Evolutionary conservation across 768 basidiomycete species (phyloP).

Genomic region (Leccinum sublutescens): DNA sequence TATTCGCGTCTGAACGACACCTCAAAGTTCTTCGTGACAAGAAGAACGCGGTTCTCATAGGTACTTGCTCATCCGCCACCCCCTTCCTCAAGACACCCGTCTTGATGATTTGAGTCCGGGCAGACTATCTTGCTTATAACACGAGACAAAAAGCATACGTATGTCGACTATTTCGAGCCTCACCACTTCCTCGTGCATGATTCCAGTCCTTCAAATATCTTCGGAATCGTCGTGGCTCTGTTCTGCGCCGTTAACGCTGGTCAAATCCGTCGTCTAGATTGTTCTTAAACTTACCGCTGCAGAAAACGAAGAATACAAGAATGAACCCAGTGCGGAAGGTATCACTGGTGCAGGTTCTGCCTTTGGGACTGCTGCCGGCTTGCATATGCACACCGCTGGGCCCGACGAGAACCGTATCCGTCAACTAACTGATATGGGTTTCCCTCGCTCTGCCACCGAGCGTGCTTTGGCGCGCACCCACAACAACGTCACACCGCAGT

Average conservation of each 20-base stretch:
- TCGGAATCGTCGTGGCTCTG: constrained; percentile 83
- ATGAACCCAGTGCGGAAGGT: constrained; percentile 39
- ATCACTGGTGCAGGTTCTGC: constrained; percentile 32
- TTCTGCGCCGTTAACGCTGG: constrained; percentile 71
- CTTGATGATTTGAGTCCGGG: constrained; percentile 80
- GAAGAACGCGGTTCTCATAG: constrained; percentile 87
- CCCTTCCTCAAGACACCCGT: constrained; percentile 79
- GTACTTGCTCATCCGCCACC: constrained; percentile 89
- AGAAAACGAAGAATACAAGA: constrained; percentile 72
- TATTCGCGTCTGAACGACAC: constrained; percentile 59
- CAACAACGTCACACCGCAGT: constrained; percentile 84
- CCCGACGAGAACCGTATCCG: constrained; percentile 78
- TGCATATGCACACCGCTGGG: constrained; percentile 38
- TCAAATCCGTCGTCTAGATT: constrained; percentile 70
- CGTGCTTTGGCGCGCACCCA: constrained; percentile 81
- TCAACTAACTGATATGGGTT: constrained; percentile 95
- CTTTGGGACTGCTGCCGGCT: constrained; percentile 32
- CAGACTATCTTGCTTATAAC: constrained; percentile 76
- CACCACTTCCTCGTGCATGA: constrained; percentile 77
- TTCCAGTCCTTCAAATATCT: constrained; percentile 67
- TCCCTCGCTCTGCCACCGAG: constrained; percentile 81
- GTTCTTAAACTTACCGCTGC: constrained; percentile 79
- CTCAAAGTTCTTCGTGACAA: constrained; percentile 85
- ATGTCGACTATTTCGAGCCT: constrained; percentile 79
- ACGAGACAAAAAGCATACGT: constrained; percentile 75